Base-by-base conservation (phyloP, 2,329 filamentous ascomycete genomes). In the Sphaerulina musiva region DNA sequence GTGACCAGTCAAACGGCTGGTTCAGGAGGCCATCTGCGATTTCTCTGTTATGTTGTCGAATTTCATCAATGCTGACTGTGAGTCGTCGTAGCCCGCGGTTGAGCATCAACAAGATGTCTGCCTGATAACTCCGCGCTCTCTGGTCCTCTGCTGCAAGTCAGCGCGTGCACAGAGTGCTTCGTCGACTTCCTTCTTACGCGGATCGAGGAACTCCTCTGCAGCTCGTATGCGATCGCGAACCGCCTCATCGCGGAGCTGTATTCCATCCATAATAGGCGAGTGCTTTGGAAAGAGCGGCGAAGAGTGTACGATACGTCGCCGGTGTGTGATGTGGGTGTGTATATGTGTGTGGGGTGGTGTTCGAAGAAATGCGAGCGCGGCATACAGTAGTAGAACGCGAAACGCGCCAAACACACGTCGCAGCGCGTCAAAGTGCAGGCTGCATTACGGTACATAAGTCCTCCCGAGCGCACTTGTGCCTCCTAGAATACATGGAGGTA, bases 181-280 rank as follows among this genome's bases (percentile, higher is more conserved):
- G 6, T 10, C 23, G 43, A 36, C 45, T 31, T n/a, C 20, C 34
- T 46, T 72, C 85, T 67, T 80, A 95, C 90, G 85, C 57, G 92
- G 92, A 76, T 96, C 92, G 42, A 97, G 82, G 68, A 97, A 96
- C 71, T 96, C 91, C 65, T 86, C 81, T n/a, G 89, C 90, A 60
- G 86, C 83, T 65, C 89, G 86, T 70, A 95, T 83, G 66, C 90
- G 88, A 75, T 95, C 85, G 64, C 83, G 81, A 65, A 86, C 84
- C 62, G 86, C 89, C 73, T 93, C 88, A 78, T 96, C 91, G 72
- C 86, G 83, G 66, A 95, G 81, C 75, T 86, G 83, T 63, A 82
- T 76, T 57, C 78, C 80, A 64, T 90, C 86, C 87, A 93, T 90
- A 55, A 29, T 54, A 51, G 38, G 34, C 34, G 34, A 29, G 26